phyloP scores from a whole-genome alignment of 805 yeast species.

The Diddensiella caesifluorescens region DNA sequence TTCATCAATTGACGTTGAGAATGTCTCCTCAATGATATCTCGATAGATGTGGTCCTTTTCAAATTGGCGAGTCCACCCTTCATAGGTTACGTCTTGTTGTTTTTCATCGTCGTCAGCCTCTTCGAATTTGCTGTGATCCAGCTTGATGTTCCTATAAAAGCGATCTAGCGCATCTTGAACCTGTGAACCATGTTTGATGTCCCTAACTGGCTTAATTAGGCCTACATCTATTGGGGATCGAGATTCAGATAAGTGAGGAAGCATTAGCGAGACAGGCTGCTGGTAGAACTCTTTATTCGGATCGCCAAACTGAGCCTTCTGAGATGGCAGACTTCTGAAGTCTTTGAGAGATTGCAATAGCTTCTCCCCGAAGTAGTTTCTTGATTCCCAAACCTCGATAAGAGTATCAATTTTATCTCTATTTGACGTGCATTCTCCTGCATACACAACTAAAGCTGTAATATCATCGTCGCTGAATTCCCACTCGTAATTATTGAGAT shows the following conservation, averaged over 20 bases:
- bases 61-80: slow-evolving; percentile 15
- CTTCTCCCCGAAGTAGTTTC: not conserved
- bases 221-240: slow-evolving; percentile 1
- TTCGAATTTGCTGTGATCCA: slow-evolving; percentile 2
- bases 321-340: not conserved
- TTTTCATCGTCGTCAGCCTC: slow-evolving; percentile 1
- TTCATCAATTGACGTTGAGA: too few species aligned
- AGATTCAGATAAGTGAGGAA: not conserved
- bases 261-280: slow-evolving; percentile 21
- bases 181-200: slow-evolving; percentile 1
- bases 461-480: not conserved
- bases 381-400: slow-evolving; percentile 15
- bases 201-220: slow-evolving; percentile 4
- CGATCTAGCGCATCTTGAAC: slow-evolving; percentile 9
- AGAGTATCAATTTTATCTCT: slow-evolving; percentile 9
- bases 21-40: too few species aligned
- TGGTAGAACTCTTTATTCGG: slow-evolving; percentile 13
- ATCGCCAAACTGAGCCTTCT: slow-evolving; percentile 11
- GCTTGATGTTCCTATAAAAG: slow-evolving; percentile 5
- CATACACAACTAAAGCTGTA: not conserved
- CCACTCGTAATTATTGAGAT: too few species aligned
- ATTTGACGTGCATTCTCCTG: not conserved
- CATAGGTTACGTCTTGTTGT: slow-evolving; percentile 7
- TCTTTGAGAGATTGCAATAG: not conserved
- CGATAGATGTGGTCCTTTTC: too few species aligned